Base-by-base conservation (phyloP, 2,329 filamentous ascomycete genomes). In the Biscogniauxia sp. region DNA sequence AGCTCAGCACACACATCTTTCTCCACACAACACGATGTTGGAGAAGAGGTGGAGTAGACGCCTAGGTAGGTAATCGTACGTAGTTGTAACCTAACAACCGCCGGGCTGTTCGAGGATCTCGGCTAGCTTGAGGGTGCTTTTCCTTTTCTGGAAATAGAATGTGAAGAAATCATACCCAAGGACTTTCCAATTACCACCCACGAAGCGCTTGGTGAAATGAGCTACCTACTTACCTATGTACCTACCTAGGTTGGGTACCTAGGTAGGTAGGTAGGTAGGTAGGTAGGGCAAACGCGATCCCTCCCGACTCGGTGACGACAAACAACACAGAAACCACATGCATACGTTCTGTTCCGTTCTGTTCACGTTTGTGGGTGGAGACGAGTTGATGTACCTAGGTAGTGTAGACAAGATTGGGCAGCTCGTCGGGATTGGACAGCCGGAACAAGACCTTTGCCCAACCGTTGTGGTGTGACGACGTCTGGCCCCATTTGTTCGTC, bases 391-490 rank as follows among this genome's bases (percentile, higher is more conserved):
- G 15, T 13, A 45, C n/a, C n/a, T n/a, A n/a, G n/a, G n/a, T n/a
- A n/a, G n/a, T 2, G 15, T 13, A 37, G 37, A 45, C 15, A 45
- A 45, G 23, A 32, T 32, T 52, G 32, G 51, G 54, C 25, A 50
- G 50, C 19, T 52, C 19, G 2, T 26, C 20, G 17, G n/a, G 55
- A 3, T 51, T 55, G 17, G 7, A 49, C 28, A 6, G 11, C 37
- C 37, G 19, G n/a, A 25, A 41, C 26, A 51, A 45, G 51, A 55
- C 56, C 2, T 20, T 32, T 58, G 37, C 20, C 51, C 32, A 53
- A 49, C 53, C 32, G 58, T 58, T 62, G 53, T 53, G 53, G 55
- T 61, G 51, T 51, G 25, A 58, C 45, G 56, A 32, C 23, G 23
- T 23, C 23, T 23, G 2, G 28, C 58, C 20, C 51, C 56, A 58